Evolutionary conservation across 2,329 filamentous ascomycete genomes (phyloP), one percentile per base, ranked within the genome.

Genomic region (Calonectria pauciramosa): DNA sequence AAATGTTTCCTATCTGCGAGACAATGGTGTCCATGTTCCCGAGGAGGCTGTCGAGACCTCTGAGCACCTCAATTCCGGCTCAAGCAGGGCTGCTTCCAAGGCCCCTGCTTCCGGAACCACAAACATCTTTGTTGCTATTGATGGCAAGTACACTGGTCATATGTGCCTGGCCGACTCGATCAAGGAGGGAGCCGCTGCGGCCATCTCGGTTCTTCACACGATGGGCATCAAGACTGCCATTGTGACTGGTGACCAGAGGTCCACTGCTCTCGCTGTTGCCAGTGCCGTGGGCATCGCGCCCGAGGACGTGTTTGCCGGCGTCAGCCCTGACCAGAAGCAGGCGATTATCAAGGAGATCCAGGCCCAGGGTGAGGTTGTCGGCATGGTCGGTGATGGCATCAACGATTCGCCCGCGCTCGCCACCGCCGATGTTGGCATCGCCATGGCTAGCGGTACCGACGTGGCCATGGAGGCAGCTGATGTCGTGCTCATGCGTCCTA

Each of bases 321-420:
- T 96, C 63, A 95, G 94, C 5, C 97, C 97, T 0, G 93, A 95
- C 77, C 94, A 98, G 86, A 99, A 99, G 84, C 96, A 97, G 83
- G 88, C 90, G 34, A 97, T 99, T 79, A 90, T 99, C 80, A 91
- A 92, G 65, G 88, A 93, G 69, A 90, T 99, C 23, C 95, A 98
- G 86, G 88, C 89, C 0, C 85, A 89, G 66, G 95, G 95, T 75
- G 91, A 96, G 80, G 89, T 94, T 65, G 95, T 99, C 32, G 97
- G 95, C 79, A 99, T 99, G 97, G 96, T 99, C 18, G 96, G 97
- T 68, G 97, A 99, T 84, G 97, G 97, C 52, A 98, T 99, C 90
- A 99, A 99, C 85, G 97, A 99, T 87, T 98, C 96, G 0, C 97
- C 97, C 0, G 97, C 97, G 0, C 91, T 99, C 14, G 97, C 96